phyloP scores from a whole-genome alignment of 2,329 filamentous ascomycete genomes.

The Diaporthe citriasiana region DNA sequence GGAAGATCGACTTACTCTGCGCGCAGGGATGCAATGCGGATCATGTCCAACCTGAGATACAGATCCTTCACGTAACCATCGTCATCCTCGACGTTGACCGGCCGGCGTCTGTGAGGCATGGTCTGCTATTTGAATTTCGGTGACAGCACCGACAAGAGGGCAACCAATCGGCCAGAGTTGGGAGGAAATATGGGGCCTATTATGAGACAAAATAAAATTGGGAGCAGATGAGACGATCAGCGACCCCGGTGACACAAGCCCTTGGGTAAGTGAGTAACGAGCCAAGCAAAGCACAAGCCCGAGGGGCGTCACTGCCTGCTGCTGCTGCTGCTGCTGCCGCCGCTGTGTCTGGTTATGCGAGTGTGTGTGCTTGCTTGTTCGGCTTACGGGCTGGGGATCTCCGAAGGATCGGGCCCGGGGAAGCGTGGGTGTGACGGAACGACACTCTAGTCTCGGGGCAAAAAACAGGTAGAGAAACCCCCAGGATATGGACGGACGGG shows the following conservation, averaged over 20 bases:
- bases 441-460: not conserved
- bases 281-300: constrained; percentile 29
- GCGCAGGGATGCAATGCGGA: constrained; percentile 38
- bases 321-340: not conserved
- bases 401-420: constrained; percentile 33
- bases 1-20: constrained; percentile 38
- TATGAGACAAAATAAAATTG: constrained; percentile 31
- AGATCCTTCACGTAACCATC: constrained; percentile 41
- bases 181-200: constrained; percentile 18
- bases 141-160: not conserved
- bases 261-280: constrained; percentile 17
- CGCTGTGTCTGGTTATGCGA: not conserved
- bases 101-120: constrained; percentile 37
- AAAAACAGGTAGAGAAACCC: not conserved
- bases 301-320: constrained; percentile 3
- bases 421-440: not conserved
- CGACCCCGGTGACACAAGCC: constrained; percentile 5
- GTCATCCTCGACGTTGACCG: constrained; percentile 40
- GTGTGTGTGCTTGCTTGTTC: not conserved
- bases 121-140: not conserved
- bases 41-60: constrained; percentile 39
- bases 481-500: not conserved
- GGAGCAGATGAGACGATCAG: constrained; percentile 13
- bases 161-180: not conserved
- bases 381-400: constrained; percentile 40